Base-by-base conservation (phyloP, 805 yeast species). In the Saccharomycopsis guyanensis region DNA sequence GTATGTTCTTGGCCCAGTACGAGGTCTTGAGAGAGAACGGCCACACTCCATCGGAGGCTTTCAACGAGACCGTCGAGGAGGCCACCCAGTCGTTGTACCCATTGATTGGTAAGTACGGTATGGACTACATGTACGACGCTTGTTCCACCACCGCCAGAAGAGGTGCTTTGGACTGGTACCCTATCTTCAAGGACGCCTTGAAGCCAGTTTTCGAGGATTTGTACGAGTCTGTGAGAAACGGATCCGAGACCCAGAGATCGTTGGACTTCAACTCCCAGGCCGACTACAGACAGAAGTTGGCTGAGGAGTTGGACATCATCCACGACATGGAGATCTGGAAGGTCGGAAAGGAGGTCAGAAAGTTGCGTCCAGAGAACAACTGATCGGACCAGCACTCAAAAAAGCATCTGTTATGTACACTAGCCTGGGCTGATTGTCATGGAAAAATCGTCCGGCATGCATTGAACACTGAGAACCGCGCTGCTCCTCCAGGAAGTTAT, bases 51-150 rank as follows among this genome's bases (percentile, higher is more conserved):
- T 87, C 97, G 53, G 98, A 93, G 79, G 97, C 98, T 62, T 93
- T 93, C 89, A 93, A 93, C 75, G 98, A 93, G 80, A 93, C 98
- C 60, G 98, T 93, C 59, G 98, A 93, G 80, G 98, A 93, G 78
- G 98, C 98, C 58, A 93, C 98, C 56, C 98, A 93, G 78, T 93
- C 97, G 49, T 79, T 93, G 64, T 93, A 93, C 86, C 98, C 98
- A 73, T 82, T 93, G 78, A 71, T 93, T 61, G 98, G 98, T 75
- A 88, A 87, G 74, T 86, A 93, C 80, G 98, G 98, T 76, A 93
- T 93, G 98, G 98, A 93, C 75, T 93, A 93, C 91, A 93, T 93
- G 98, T 93, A 93, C 82, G 97, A 93, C 68, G 98, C 98, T 63
- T 93, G 98, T 76, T 93, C 98, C 59, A 93, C 98, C 66, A 93